Evolutionary conservation across 108 stramenopile genomes (phyloP), one percentile per base, ranked within the genome.

Genomic region (Epipyxis sp.): DNA sequence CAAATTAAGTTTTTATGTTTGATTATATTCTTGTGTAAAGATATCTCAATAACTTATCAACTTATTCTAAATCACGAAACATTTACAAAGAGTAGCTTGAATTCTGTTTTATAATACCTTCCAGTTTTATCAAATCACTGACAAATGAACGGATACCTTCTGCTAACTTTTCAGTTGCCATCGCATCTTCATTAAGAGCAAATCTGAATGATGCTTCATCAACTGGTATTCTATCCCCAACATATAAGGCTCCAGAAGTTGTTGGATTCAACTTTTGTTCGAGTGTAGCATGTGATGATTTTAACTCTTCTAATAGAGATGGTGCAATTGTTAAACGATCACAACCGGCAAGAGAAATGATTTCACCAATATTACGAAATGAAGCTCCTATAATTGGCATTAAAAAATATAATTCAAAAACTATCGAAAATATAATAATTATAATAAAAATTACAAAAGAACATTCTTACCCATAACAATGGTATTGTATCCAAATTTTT

Each of bases 91-190:
- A n/a, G n/a, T n/a, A n/a, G n/a, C n/a, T n/a, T n/a, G n/a, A n/a
- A n/a, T 50, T 6, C 46, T 50, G 20, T 59, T 77, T 25, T 6
- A 99, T 80, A 78, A 94, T 91, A 6, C 84, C 84, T 84, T 99
- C 95, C 30, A 98, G 89, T 85, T 95, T 94, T 37, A 89, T 90
- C 69, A 96, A 91, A 85, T 97, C 98, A 1, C 82, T 79, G 1
- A 92, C 93, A 71, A 97, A 97, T 27, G 89, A 88, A 65, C 88
- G 85, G 76, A 99, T 94, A 1, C 95, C 98, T 82, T 97, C 95
- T 44, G 85, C 85, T 39, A 99, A 82, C 87, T 97, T 99, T 62
- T 94, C 93, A 43, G 81, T 87, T 62, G 94, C 96, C 86, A 96
- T 96, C 16, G 76, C 76, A 86, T 97, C 95, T n/a, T 88, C 87